A percentile compares a stretch with the other conserved stretches of the same genome.
These are phyloP conservation scores for Hypoxylon sp. DNA, from an alignment of 2,329 filamentous ascomycete genomes.

Conservation along the genomic window DNA sequence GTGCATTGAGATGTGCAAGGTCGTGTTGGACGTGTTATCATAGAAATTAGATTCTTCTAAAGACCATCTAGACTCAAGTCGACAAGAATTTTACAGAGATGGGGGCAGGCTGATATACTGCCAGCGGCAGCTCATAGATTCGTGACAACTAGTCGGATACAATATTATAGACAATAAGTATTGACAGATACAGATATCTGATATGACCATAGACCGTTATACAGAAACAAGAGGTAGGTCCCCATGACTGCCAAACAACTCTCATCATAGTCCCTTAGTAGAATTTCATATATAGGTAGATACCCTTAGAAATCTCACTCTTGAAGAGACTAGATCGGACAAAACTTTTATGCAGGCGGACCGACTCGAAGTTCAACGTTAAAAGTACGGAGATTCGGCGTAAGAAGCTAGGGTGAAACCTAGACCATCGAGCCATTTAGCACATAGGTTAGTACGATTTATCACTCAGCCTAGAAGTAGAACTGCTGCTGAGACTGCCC, in stretches of 20 bases:
- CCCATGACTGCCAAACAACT: constrained; percentile 7
- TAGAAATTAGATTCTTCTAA: constrained; percentile 29
- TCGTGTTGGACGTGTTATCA: constrained; percentile 44
- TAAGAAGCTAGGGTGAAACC: constrained; percentile 14
- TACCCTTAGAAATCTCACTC: constrained; percentile 19
- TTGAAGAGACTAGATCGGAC: background rate
- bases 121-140: constrained; percentile 1
- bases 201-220: constrained; percentile 17
- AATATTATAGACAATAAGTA: constrained; percentile 14
- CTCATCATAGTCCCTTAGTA: constrained; percentile 8
- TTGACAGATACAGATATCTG: constrained; percentile 28
- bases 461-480: constrained; percentile 60
- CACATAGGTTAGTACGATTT: constrained; percentile 14
- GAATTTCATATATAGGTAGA: constrained; percentile 36
- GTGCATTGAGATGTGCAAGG: constrained; percentile 50
- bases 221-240: constrained; percentile 10
- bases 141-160: background rate
- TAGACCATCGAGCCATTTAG: constrained; percentile 12
- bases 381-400: constrained; percentile 5
- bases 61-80: constrained; percentile 2
- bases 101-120: background rate
- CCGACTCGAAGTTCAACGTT: constrained; percentile 17
- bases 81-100: constrained; percentile 1
- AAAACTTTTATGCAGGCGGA: constrained; percentile 25
- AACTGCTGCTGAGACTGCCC: constrained; percentile 68